Percentiles rank a stretch among this genome's conserved stretches.
phyloP scores from a whole-genome alignment of 2,329 filamentous ascomycete genomes.

The Paraconiothyrium sp. region DNA sequence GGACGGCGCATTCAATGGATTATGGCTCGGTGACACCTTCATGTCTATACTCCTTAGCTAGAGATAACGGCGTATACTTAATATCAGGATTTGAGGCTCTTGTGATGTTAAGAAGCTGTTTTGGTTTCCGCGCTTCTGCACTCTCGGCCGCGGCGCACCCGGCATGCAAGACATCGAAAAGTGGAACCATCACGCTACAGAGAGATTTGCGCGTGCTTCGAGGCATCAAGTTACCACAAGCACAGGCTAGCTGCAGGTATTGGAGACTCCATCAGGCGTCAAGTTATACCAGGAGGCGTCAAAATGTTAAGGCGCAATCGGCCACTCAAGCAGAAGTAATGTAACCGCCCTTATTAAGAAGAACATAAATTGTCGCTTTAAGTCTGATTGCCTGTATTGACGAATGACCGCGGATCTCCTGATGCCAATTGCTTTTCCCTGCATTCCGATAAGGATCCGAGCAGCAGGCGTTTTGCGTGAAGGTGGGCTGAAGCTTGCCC shows the following conservation, averaged over 20 bases:
- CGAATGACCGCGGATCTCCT: neutral
- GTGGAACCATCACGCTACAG: constrained; percentile 6
- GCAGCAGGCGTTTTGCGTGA: constrained; percentile 3
- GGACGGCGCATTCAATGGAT: constrained; percentile 26
- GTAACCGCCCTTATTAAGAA: neutral
- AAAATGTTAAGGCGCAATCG: neutral
- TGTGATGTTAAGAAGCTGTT: neutral
- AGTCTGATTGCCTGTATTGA: neutral
- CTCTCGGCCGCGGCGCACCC: constrained; percentile 13
- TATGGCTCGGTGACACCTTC: constrained; percentile 12
- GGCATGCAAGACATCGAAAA: constrained; percentile 9
- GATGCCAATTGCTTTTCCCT: constrained; percentile 31
- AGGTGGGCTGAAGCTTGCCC: constrained; percentile 14
- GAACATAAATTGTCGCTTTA: neutral
- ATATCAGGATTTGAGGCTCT: neutral
- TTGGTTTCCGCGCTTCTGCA: neutral
- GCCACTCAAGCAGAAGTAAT: neutral
- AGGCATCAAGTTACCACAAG: neutral
- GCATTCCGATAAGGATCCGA: constrained; percentile 34
- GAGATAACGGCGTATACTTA: constrained; percentile 21
- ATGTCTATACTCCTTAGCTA: constrained; percentile 19
- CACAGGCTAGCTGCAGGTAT: neutral
- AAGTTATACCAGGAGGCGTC: no score
- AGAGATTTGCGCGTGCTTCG: neutral
- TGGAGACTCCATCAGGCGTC: no score